Base-by-base conservation (phyloP, 441 rosid genomes). In the Pelargonium cotyledonis region DNA sequence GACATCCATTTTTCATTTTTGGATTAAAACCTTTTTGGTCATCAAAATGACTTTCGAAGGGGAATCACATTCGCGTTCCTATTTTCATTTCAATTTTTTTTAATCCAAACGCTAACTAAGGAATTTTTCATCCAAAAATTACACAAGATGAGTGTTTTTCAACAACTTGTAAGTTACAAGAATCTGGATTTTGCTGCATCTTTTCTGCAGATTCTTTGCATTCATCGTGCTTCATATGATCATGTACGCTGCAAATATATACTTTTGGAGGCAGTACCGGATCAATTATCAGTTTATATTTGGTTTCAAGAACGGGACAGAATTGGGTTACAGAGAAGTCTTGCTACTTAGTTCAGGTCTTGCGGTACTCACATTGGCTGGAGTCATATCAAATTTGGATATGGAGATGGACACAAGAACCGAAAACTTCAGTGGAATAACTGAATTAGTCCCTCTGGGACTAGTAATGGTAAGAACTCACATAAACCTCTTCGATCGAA, bases 401-500 rank as follows among this genome's bases (percentile, higher is more conserved):
- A 88, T 92, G 98, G 96, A 92, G 61, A 85, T 87, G 86, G 93
- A 92, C 65, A 84, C 84, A 1, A 81, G 76, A 74, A 89, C 91
- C 10, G 41, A 77, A 69, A 81, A 81, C 70, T 89, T 82, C 46
- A 35, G 68, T 73, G 82, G 81, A 65, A 12, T 88, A 8, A 89
- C 90, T 6, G 98, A 92, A 79, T 79, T 89, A 1, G 83, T 88
- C 60, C 98, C 98, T 38, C 51, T 92, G 14, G 82, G 58, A 69
- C 77, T 92, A 70, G 81, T 90, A 62, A 8, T 71, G 2, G 95
- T 92, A 80, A 78, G 84, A 35, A 8, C 8, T 46, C 16, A 1
- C 51, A 8, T 11, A 38, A 63, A n/a, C 51, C 29, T 16, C 67
- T 46, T 8, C 46, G 26, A 31, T 69, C 40, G 60, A 16, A 16